Percentiles rank a stretch among this genome's conserved stretches.
phyloP scores from a whole-genome alignment of 176 grass and related monocot species.

The Oryza rufipogon region DNA sequence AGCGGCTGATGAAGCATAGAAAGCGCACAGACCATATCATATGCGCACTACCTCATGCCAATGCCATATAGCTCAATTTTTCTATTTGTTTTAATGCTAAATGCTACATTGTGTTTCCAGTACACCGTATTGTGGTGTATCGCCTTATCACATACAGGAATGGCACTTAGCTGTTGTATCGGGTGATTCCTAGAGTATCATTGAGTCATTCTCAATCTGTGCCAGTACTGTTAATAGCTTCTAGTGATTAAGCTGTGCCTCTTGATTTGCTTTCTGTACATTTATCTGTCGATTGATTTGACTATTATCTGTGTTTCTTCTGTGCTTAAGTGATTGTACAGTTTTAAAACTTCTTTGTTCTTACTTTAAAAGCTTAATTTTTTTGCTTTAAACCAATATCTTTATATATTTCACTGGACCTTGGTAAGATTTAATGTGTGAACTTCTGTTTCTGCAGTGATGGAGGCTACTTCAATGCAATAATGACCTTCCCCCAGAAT shows the following conservation, averaged over 20 bases:
- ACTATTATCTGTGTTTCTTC: neutral
- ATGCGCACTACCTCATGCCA: neutral
- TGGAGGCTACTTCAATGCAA: conserved; percentile 89
- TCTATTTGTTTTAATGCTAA: neutral
- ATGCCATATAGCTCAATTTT: neutral
- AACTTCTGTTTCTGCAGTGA: conserved; percentile 58
- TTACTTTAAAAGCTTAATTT: conserved; percentile 1
- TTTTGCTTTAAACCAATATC: neutral
- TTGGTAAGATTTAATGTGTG: conserved; percentile 16
- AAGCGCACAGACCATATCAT: neutral
- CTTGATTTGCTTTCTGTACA: neutral
- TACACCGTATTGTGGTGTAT: neutral
- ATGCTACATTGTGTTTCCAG: neutral
- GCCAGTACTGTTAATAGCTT: neutral
- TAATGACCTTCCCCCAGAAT: conserved; percentile 84
- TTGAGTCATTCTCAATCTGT: neutral
- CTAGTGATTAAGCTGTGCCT: neutral
- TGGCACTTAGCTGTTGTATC: neutral
- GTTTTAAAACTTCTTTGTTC: conserved; percentile 6
- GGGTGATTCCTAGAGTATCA: neutral
- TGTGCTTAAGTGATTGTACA: neutral
- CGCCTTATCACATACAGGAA: neutral
- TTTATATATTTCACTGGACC: conserved; percentile 8
- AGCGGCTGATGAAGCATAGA: neutral
- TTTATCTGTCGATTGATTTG: neutral